A percentile compares a stretch with the other conserved stretches of the same genome.
Conservation (phyloP, 2,329 filamentous ascomycete genomes). For the Fusarium goolgardi region DNA sequence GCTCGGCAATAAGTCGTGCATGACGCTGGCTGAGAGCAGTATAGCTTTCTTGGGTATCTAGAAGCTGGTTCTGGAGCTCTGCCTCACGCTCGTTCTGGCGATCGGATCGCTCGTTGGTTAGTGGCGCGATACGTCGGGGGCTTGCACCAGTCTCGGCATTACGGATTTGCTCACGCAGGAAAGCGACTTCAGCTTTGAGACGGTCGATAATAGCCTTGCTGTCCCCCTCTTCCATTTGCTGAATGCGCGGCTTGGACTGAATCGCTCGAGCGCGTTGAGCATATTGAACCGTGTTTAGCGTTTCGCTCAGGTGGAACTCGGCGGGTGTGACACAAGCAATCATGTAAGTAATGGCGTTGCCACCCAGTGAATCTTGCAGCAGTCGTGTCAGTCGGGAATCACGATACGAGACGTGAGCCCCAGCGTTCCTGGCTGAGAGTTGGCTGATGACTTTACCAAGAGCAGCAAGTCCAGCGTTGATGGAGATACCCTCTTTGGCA, state of each 20-base stretch:
- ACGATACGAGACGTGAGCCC: constrained; percentile 94
- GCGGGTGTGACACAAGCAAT: constrained; percentile 97
- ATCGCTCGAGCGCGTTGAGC: constrained; percentile 95
- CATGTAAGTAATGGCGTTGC: constrained; percentile 99
- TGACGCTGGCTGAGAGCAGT: constrained; percentile 90
- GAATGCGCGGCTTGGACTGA: constrained; percentile 96
- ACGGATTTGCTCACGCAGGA: constrained; percentile 92
- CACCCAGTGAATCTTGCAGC: constrained; percentile 94
- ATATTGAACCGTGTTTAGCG: constrained; percentile 96
- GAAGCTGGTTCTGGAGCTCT: constrained; percentile 91
- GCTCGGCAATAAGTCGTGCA: constrained; percentile 93
- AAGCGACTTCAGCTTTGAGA: constrained; percentile 91
- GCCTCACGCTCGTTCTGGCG: constrained; percentile 85
- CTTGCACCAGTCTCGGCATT: constrained; percentile 72
- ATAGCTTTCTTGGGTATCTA: constrained; percentile 96
- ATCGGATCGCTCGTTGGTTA: constrained; percentile 77
- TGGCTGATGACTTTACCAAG: constrained; percentile 99
- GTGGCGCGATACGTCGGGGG: constrained; percentile 63
- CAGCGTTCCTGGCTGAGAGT: constrained; percentile 87
- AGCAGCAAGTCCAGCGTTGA: constrained; percentile 94
- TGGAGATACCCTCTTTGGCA: constrained; percentile 96
- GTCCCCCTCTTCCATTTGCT: constrained; percentile 91
- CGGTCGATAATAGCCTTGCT: constrained; percentile 94
- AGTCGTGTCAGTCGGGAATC: constrained; percentile 97
- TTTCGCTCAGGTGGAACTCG: constrained; percentile 97